A percentile compares a stretch with the other conserved stretches of the same genome.
phyloP scores from a whole-genome alignment of 805 yeast species.

The Cyberlindnera suaveolens region DNA sequence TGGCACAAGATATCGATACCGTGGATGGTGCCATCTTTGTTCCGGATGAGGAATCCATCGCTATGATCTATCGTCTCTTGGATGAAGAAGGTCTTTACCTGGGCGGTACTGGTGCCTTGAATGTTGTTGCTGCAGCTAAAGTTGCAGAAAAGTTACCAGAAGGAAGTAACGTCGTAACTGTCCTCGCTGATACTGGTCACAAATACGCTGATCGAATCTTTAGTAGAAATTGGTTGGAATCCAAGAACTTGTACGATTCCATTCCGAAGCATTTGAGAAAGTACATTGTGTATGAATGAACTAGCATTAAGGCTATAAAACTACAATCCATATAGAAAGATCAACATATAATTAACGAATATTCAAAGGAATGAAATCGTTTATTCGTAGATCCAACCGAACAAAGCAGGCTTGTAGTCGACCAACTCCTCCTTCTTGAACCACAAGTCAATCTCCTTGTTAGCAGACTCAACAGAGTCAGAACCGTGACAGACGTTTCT shows the following conservation, averaged over 20 bases:
- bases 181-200: constrained; percentile 88
- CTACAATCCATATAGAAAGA: not conserved
- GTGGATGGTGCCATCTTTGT: constrained; percentile 78
- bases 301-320: not conserved
- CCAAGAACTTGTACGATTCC: constrained; percentile 56
- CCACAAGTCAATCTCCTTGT: constrained; percentile 95
- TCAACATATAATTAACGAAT: not conserved
- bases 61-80: constrained; percentile 74
- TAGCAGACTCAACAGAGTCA: constrained; percentile 96
- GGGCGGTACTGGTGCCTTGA: constrained; percentile 88
- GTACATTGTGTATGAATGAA: constrained; percentile 42
- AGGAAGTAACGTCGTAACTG: constrained; percentile 75
- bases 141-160: constrained; percentile 75
- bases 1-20: constrained; percentile 62
- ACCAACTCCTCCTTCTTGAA: constrained; percentile 95
- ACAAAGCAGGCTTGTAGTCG: constrained; percentile 81
- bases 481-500: constrained; percentile 99
- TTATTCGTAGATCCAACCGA: constrained; percentile 94
- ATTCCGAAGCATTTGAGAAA: constrained; percentile 67
- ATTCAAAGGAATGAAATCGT: not conserved
- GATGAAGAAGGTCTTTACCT: constrained; percentile 88
- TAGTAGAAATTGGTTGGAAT: constrained; percentile 68
- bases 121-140: constrained; percentile 82
- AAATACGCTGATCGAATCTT: constrained; percentile 80
- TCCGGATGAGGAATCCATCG: constrained; percentile 74